phyloP scores from a whole-genome alignment of 1,139 yeast genomes.

The Pichia terricola region DNA sequence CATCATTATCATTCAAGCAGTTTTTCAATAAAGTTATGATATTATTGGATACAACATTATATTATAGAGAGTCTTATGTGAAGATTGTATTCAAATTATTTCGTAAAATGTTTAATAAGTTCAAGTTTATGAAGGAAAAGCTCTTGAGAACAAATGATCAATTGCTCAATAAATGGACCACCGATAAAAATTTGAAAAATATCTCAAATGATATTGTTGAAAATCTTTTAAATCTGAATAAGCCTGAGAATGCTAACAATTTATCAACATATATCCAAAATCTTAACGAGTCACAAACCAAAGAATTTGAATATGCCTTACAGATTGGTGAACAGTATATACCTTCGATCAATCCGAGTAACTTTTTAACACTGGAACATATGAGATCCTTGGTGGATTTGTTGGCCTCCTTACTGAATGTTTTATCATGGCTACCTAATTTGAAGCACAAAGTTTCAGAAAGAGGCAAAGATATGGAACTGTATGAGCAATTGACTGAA shows the following conservation, averaged over 20 bases:
- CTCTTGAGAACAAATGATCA: constrained; percentile 10
- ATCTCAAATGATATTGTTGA: constrained; percentile 17
- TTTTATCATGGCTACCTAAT: constrained; percentile 47
- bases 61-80: constrained; percentile 44
- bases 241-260: background rate
- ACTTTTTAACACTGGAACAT: constrained; percentile 14
- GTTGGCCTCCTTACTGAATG: constrained; percentile 38
- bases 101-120: constrained; percentile 19
- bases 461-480: constrained; percentile 7
- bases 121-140: constrained; percentile 12
- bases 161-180: constrained; percentile 19
- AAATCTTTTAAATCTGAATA: constrained; percentile 1
- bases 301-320: constrained; percentile 18
- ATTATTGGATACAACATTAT: constrained; percentile 51
- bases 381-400: constrained; percentile 42
- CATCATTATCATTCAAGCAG: constrained; percentile 36
- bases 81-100: constrained; percentile 32
- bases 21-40: constrained; percentile 44
- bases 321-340: constrained; percentile 12
- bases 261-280: background rate
- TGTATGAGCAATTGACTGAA: constrained; percentile 17
- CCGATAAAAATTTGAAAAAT: constrained; percentile 12
- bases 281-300: constrained; percentile 2
- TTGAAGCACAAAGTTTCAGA: constrained; percentile 37
- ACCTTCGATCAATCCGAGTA: constrained; percentile 13